Conservation (phyloP, 2,329 filamentous ascomycete species). For the Penicillium sp. region DNA sequence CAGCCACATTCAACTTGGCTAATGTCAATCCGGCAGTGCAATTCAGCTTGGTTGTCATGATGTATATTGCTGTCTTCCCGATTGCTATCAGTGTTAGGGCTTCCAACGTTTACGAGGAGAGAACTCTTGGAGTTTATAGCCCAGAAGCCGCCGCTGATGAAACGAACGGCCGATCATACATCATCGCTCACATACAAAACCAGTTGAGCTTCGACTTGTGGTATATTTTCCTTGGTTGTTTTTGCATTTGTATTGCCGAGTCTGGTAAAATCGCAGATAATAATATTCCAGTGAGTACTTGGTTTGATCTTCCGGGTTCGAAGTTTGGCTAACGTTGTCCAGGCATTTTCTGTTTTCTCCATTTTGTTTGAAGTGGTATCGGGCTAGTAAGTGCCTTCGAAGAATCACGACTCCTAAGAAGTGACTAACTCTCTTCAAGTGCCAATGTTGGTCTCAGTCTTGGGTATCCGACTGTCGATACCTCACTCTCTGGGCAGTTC, state of each 20-base stretch:
- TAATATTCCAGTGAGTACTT: conserved; percentile 21
- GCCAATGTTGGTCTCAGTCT: background rate
- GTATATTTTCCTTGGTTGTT: conserved; percentile 61
- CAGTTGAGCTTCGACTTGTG: conserved; percentile 67
- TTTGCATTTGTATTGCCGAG: conserved; percentile 61
- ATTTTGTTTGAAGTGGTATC: background rate
- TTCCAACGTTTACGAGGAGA: conserved; percentile 69
- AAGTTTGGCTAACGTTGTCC: background rate
- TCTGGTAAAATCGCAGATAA: conserved; percentile 28
- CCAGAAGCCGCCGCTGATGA: conserved; percentile 24
- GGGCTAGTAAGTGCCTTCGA: background rate
- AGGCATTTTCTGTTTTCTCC: background rate
- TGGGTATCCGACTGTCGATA: background rate
- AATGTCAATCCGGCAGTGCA: conserved; percentile 57
- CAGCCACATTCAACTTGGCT: conserved; percentile 52
- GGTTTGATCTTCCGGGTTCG: background rate
- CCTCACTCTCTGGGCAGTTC: conserved; percentile 31
- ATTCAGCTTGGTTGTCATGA: conserved; percentile 75
- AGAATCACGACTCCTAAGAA: background rate
- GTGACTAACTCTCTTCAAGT: background rate
- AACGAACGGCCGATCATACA: background rate
- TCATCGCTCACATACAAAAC: conserved; percentile 56
- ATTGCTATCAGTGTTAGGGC: conserved; percentile 86
- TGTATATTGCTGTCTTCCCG: conserved; percentile 96
- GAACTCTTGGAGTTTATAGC: conserved; percentile 59